These are phyloP conservation scores for Salix purpurea DNA, from an alignment of 345 rosid species.

Conservation along the genomic window DNA sequence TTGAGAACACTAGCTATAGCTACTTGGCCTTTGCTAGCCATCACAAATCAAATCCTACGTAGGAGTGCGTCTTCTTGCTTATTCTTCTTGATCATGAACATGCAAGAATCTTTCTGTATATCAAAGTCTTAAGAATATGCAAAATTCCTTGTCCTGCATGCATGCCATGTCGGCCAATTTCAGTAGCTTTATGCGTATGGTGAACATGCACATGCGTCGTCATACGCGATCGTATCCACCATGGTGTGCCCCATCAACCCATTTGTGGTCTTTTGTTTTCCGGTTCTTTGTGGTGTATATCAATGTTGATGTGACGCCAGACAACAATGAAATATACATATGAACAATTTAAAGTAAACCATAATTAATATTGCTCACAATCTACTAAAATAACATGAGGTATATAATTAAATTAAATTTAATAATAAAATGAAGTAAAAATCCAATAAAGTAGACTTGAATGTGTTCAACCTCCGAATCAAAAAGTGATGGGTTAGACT, in stretches of 20 bases:
- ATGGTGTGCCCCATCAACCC: not conserved
- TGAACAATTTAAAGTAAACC: too few relatives aligned
- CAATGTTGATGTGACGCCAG: too few relatives aligned
- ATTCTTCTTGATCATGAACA: constrained; percentile 4
- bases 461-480: too few relatives aligned
- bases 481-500: too few relatives aligned
- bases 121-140: constrained; percentile 6
- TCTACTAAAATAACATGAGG: too few relatives aligned
- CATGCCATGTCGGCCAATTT: constrained; percentile 21
- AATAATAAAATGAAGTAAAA: too few relatives aligned
- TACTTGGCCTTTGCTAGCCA: not conserved
- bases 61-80: not conserved
- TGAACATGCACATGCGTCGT: not conserved
- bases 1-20: not conserved
- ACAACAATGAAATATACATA: too few relatives aligned
- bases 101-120: constrained; percentile 2
- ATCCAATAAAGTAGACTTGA: too few relatives aligned
- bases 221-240: not conserved
- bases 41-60: not conserved
- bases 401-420: too few relatives aligned
- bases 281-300: not conserved
- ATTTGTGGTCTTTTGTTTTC: not conserved
- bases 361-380: too few relatives aligned
- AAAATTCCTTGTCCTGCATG: constrained; percentile 16
- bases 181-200: not conserved